Evolutionary conservation across 2,329 filamentous ascomycete genomes (phyloP), one percentile per base, ranked within the genome.

Genomic region (Verruconis gallopava): DNA sequence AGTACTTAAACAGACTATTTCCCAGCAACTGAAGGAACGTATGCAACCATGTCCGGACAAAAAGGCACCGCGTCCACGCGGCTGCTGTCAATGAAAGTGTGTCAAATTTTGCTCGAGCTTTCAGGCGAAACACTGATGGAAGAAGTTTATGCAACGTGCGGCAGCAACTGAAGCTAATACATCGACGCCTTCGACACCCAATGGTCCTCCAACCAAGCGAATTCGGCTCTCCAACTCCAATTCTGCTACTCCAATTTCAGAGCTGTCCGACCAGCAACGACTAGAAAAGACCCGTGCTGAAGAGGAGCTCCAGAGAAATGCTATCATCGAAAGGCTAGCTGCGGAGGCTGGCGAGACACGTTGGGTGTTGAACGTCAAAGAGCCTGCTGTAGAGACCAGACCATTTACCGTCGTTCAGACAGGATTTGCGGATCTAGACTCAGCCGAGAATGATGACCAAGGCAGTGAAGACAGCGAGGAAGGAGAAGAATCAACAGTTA

Each of bases 121-220:
- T n/a, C n/a, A n/a, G n/a, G n/a, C n/a, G n/a, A n/a, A n/a, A n/a
- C n/a, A n/a, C n/a, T n/a, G n/a, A n/a, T n/a, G n/a, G n/a, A 17
- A 44, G 44, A 52, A 77, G 67, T 95, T 95, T 58, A 95, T 95
- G 88, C 88, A 93, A 68, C 76, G 88, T 53, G 82, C 83, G 48
- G 81, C 78, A 38, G 77, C 79, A 38, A 73, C 79, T 18, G 66
- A 63, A 4, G 56, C 62, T 47, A 22, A 62, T 54, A 46, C 55
- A 61, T 65, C 67, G 3, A 60, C 68, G 46, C 58, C 72, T 48
- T 55, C 66, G 57, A 53, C 69, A 60, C 45, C 63, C 38, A 69
- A 73, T 15, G 65, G 70, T 14, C 73, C 65, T n/a, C 61, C 66
- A 2, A 53, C 72, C 12, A 86, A 88, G 60, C 77, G 77, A 49